Conservation (phyloP, 225 moss, liverwort and hornwort species). For the Physcomitrellopsis africana region DNA sequence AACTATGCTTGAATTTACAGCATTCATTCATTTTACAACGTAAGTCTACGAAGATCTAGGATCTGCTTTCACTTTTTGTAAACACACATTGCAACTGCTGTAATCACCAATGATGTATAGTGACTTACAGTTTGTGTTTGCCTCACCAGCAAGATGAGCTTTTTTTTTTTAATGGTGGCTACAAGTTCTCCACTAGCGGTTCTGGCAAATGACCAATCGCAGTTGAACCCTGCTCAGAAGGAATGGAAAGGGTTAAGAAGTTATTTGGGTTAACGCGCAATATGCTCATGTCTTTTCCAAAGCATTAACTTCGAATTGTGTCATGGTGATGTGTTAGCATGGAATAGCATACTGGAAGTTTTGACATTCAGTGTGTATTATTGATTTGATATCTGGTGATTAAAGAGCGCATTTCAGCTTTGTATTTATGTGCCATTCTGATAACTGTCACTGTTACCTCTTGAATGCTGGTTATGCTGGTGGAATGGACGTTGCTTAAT, state of each 20-base stretch:
- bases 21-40: too few species aligned
- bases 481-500: too few species aligned
- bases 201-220: slow-evolving; percentile 21
- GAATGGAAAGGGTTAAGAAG: slow-evolving; percentile 24
- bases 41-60: too few species aligned
- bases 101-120: too few species aligned
- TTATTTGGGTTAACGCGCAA: slow-evolving; percentile 22
- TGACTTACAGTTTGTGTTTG: slow-evolving; percentile 73
- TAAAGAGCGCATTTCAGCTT: slow-evolving; percentile 7
- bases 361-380: slow-evolving; percentile 5
- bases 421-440: background rate
- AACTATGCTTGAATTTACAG: too few species aligned
- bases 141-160: slow-evolving; percentile 80
- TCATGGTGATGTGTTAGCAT: slow-evolving; percentile 10
- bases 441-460: background rate
- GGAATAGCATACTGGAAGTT: slow-evolving; percentile 17
- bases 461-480: too few species aligned
- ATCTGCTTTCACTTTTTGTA: too few species aligned
- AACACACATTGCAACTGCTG: too few species aligned
- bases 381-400: slow-evolving; percentile 13
- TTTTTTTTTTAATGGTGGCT: slow-evolving; percentile 71
- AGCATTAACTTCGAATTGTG: background rate
- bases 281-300: too few species aligned
- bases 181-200: slow-evolving; percentile 78
- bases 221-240: background rate